A percentile compares a stretch with the other conserved stretches of the same genome.
Conservation (phyloP, 1,284 basidiomycete genomes). For the Boletus putidus region DNA sequence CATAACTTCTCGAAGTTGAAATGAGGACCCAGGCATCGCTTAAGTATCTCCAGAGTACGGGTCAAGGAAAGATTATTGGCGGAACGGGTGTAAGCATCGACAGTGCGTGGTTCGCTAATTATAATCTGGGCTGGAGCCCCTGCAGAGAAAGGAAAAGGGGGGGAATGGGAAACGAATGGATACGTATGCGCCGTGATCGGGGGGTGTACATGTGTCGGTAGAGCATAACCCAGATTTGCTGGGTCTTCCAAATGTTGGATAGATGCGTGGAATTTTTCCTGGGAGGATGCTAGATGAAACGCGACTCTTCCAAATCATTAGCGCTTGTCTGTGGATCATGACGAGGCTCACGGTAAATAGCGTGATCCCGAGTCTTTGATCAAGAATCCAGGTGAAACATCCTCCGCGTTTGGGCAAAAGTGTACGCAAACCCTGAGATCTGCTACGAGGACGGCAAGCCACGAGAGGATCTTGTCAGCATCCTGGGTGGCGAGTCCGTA, state of each 20-base stretch:
- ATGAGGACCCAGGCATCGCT: slow-evolving; percentile 44
- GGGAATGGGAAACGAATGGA: slow-evolving; percentile 39
- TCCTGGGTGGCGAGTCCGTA: slow-evolving; percentile 39
- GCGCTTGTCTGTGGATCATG: background rate
- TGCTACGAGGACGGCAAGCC: slow-evolving; percentile 19
- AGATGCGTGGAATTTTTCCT: slow-evolving; percentile 42
- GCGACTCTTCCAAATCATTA: slow-evolving; percentile 32
- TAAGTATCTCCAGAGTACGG: slow-evolving; percentile 43
- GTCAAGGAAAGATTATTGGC: slow-evolving; percentile 46
- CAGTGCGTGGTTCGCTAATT: slow-evolving; percentile 26
- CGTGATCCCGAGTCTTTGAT: slow-evolving; percentile 29
- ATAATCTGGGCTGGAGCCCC: slow-evolving; percentile 38
- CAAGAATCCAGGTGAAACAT: slow-evolving; percentile 35
- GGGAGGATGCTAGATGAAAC: slow-evolving; percentile 44
- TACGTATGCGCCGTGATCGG: slow-evolving; percentile 42
- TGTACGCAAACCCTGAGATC: slow-evolving; percentile 42
- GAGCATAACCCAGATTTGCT: slow-evolving; percentile 27
- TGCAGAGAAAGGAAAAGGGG: slow-evolving; percentile 44
- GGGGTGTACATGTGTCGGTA: slow-evolving; percentile 33
- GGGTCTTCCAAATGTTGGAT: slow-evolving; percentile 35
- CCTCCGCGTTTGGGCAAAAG: slow-evolving; percentile 39
- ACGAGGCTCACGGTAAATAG: slow-evolving; percentile 35
- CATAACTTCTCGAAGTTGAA: slow-evolving; percentile 47
- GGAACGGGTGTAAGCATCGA: slow-evolving; percentile 42
- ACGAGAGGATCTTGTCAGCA: slow-evolving; percentile 24